phyloP scores from a whole-genome alignment of 164 flowering plant species.

The Paratinospora sagittata region DNA sequence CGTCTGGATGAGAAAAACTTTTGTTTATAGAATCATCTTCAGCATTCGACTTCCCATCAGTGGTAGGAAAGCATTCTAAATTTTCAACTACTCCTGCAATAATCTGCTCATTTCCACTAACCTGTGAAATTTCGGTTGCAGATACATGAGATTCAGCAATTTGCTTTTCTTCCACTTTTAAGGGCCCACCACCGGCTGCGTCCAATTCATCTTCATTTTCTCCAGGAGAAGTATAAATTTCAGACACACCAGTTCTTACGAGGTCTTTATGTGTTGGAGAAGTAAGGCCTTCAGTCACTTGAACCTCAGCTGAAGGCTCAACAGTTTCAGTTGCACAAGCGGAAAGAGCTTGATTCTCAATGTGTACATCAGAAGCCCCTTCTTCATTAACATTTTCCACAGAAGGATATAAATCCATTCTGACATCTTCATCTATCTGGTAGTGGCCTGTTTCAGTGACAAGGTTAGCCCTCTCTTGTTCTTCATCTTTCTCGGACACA shows the following conservation, averaged over 20 bases:
- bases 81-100: slow-evolving; percentile 7
- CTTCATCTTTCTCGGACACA: neutral
- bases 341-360: neutral
- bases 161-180: slow-evolving; percentile 1
- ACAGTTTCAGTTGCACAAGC: neutral
- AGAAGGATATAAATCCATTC: neutral
- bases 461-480: neutral
- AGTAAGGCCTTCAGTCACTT: neutral
- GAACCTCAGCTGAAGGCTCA: neutral
- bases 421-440: slow-evolving; percentile 4
- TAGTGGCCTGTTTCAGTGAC: neutral
- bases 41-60: neutral
- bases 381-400: neutral
- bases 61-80: slow-evolving; percentile 1
- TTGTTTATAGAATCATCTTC: slow-evolving; percentile 4
- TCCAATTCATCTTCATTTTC: neutral
- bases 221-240: neutral
- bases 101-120: neutral
- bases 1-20: neutral
- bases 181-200: neutral
- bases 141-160: neutral
- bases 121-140: slow-evolving; percentile 4
- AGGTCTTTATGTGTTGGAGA: slow-evolving; percentile 5
- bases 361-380: neutral
- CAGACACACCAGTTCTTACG: neutral